Evolutionary conservation across 768 basidiomycete genomes (phyloP).

Genomic region (Panaeolus papilionaceus): DNA sequence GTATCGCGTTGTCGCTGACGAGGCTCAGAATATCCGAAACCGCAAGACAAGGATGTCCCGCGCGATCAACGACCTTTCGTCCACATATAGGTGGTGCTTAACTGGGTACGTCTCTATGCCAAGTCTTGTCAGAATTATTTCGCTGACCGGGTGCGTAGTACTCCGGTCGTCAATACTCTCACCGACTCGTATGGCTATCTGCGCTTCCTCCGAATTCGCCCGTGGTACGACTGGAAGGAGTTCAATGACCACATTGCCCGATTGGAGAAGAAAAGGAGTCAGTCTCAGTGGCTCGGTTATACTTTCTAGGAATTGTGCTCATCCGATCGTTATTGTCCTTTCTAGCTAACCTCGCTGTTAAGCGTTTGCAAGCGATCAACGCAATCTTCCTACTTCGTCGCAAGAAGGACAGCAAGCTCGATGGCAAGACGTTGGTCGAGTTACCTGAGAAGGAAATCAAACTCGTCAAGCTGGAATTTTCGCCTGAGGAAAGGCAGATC

Average conservation of each 20-base stretch:
- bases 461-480: slow-evolving; percentile 61
- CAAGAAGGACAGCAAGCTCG: slow-evolving; percentile 66
- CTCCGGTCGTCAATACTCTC: slow-evolving; percentile 69
- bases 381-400: slow-evolving; percentile 60
- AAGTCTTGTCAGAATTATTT: not conserved
- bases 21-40: slow-evolving; percentile 62
- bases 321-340: not conserved
- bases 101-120: slow-evolving; percentile 51
- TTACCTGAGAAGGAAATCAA: slow-evolving; percentile 62
- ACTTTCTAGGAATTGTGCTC: slow-evolving; percentile 15
- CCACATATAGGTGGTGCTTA: slow-evolving; percentile 69
- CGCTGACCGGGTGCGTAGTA: slow-evolving; percentile 40
- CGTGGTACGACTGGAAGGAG: slow-evolving; percentile 53
- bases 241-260: slow-evolving; percentile 46
- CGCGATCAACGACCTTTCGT: slow-evolving; percentile 57
- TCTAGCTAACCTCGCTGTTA: slow-evolving; percentile 57
- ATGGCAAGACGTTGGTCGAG: slow-evolving; percentile 74
- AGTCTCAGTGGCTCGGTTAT: slow-evolving; percentile 28
- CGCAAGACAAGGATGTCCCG: slow-evolving; percentile 61
- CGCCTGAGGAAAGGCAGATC: slow-evolving; percentile 66
- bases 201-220: slow-evolving; percentile 50
- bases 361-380: slow-evolving; percentile 65
- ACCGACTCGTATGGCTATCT: slow-evolving; percentile 58
- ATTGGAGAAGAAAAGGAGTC: slow-evolving; percentile 59
- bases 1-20: slow-evolving; percentile 60